These are phyloP conservation scores for Paraphaeosphaeria minitans DNA, from an alignment of 2,329 filamentous ascomycete genomes.

Conservation along the genomic window DNA sequence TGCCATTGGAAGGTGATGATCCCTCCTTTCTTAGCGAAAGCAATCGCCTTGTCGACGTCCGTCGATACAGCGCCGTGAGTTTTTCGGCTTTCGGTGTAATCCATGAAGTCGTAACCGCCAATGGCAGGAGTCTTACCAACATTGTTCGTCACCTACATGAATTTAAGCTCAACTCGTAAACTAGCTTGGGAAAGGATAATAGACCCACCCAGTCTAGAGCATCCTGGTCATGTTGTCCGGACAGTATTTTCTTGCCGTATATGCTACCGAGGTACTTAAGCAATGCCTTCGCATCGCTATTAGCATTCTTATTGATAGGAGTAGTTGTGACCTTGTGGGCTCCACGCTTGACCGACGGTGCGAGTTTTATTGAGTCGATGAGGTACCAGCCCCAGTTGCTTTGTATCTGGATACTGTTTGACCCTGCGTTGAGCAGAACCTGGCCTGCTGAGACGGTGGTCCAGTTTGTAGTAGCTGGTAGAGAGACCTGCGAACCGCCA, in stretches of 20 bases:
- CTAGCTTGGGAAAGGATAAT: no score
- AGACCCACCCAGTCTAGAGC: slow-evolving; percentile 51
- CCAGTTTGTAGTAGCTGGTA: slow-evolving; percentile 49
- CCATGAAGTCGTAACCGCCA: slow-evolving; percentile 55
- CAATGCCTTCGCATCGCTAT: slow-evolving; percentile 46
- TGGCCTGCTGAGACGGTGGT: slow-evolving; percentile 51
- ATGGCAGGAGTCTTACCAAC: slow-evolving; percentile 57
- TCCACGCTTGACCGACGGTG: slow-evolving; percentile 44
- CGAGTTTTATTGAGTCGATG: slow-evolving; percentile 52
- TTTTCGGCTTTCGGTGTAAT: slow-evolving; percentile 56
- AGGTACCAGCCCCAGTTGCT: slow-evolving; percentile 58
- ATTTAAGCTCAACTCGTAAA: no score
- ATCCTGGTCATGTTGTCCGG: slow-evolving; percentile 55
- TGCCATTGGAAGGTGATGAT: slow-evolving; percentile 58
- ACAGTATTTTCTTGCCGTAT: slow-evolving; percentile 56
- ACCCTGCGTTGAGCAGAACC: slow-evolving; percentile 51
- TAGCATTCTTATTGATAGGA: slow-evolving; percentile 49
- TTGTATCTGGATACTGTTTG: slow-evolving; percentile 54
- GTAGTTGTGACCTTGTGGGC: slow-evolving; percentile 48
- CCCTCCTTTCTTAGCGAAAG: slow-evolving; percentile 50
- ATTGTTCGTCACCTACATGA: slow-evolving; percentile 28
- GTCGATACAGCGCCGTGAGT: slow-evolving; percentile 49
- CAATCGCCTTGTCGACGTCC: slow-evolving; percentile 55
- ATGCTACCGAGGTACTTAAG: slow-evolving; percentile 52
- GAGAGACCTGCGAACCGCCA: slow-evolving; percentile 49